These are phyloP conservation scores for Paraconiothyrium brasiliense DNA, from an alignment of 2,329 filamentous ascomycete genomes.

Conservation along the genomic window DNA sequence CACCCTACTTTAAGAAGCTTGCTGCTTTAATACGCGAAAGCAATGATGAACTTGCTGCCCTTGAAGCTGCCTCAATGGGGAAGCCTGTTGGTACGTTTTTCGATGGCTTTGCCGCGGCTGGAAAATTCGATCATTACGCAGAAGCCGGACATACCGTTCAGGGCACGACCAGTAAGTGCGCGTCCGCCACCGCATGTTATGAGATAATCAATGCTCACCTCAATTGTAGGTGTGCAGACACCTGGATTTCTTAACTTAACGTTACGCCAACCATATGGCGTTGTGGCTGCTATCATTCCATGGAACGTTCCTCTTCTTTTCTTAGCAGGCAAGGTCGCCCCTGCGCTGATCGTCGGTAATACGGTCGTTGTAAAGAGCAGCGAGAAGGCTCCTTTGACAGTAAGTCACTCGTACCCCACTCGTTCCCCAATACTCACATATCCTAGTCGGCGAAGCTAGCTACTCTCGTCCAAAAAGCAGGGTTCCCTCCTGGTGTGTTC, in stretches of 20 bases:
- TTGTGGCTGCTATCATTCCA: constrained; percentile 84
- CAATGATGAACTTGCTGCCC: constrained; percentile 81
- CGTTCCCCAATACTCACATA: constrained; percentile 75
- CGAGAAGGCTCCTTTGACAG: constrained; percentile 69
- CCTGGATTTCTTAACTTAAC: constrained; percentile 66
- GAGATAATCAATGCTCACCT: not conserved
- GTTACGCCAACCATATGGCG: constrained; percentile 81
- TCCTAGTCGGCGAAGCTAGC: constrained; percentile 79
- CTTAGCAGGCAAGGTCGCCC: constrained; percentile 36
- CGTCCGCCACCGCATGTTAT: not conserved
- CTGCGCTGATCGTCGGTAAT: constrained; percentile 46
- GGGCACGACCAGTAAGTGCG: constrained; percentile 75
- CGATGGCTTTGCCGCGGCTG: constrained; percentile 79
- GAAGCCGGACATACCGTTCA: constrained; percentile 76
- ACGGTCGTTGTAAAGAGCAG: constrained; percentile 47
- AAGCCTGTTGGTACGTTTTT: constrained; percentile 83
- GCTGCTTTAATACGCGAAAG: constrained; percentile 79
- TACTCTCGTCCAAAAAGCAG: constrained; percentile 78
- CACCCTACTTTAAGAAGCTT: constrained; percentile 64
- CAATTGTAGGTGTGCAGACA: constrained; percentile 31
- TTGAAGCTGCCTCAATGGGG: constrained; percentile 85
- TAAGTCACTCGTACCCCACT: constrained; percentile 64
- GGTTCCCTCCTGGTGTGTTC: constrained; percentile 81
- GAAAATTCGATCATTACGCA: constrained; percentile 83
- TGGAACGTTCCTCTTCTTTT: constrained; percentile 45